Conservation (phyloP, 1,139 yeast species). For the Sugiyamaella xylanicola region DNA sequence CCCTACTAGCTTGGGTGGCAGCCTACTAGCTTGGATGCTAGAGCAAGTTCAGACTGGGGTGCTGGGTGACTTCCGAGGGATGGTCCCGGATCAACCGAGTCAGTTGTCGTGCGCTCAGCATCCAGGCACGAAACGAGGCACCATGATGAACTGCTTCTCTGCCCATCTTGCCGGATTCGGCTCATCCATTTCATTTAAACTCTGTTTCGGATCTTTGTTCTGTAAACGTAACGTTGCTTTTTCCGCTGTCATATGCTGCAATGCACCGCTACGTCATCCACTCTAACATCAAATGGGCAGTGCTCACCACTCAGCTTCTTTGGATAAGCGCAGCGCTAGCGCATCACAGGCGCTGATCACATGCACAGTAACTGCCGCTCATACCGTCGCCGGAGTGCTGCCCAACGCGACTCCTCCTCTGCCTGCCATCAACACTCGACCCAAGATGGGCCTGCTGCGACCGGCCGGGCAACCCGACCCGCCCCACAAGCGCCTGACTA, state of each 20-base stretch:
- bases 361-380: neutral
- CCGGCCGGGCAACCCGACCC: too few species aligned
- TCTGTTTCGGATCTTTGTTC: conserved; percentile 15
- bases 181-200: conserved; percentile 5
- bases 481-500: too few species aligned
- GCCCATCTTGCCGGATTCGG: conserved; percentile 10
- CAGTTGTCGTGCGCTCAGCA: neutral
- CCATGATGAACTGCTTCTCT: neutral
- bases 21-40: too few species aligned
- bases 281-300: conserved; percentile 1
- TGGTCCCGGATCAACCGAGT: neutral
- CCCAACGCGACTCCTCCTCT: too few species aligned
- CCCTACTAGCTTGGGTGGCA: too few species aligned
- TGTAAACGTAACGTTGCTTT: neutral
- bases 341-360: neutral
- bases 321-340: neutral
- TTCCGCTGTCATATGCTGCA: neutral
- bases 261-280: neutral
- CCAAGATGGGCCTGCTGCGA: too few species aligned
- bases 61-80: too few species aligned
- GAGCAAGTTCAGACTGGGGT: too few species aligned
- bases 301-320: neutral
- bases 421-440: too few species aligned
- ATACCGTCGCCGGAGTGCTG: neutral
- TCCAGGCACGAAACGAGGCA: neutral